Evolutionary conservation across 1,284 basidiomycete genomes (phyloP), one percentile per base, ranked within the genome.

Genomic region (Neonothopanus nambi): DNA sequence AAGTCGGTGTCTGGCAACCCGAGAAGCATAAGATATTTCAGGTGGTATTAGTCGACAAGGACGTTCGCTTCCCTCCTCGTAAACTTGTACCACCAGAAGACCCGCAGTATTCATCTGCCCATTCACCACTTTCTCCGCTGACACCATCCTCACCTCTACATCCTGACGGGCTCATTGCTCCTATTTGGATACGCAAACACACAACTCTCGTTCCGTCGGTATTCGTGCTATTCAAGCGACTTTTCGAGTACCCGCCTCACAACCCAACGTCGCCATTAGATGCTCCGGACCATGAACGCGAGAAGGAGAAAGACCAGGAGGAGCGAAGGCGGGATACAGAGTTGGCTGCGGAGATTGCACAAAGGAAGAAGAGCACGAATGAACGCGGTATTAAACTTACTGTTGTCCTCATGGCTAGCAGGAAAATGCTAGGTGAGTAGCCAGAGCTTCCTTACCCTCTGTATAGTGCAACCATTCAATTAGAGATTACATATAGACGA

Each of bases 111-210:
- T 64, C 80, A 5, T 68, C 76, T 28, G 69, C 80, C 12, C 92
- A 94, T 68, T 98, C 95, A 0, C 94, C 94, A 0, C 77, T 98
- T 7, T 97, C 93, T 0, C 96, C 96, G 0, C 72, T 97, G 23
- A 92, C 91, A 0, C 87, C 90, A 0, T 81, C 87, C 1, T 95
- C 93, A 0, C 95, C 96, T 0, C 76, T 97, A 13, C 83, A 93
- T 67, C 96, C 96, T 0, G 96, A 99, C 67, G 96, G 96, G 1
- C 74, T 99, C 45, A 92, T 99, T 54, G 93, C 95, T 1, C 96
- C 95, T 0, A 93, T 98, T 62, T 99, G 96, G 96, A 85, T 98
- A 15, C 81, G 95, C 43, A 99, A 98, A 70, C 95, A 98, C 65
- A 90, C 92, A 0, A 86, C 93, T 7, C 82, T 96, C 30, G 75